A percentile compares a stretch with the other conserved stretches of the same genome.
Conservation (phyloP, 1,139 yeast species). For the Wickerhamomyces sp. region DNA sequence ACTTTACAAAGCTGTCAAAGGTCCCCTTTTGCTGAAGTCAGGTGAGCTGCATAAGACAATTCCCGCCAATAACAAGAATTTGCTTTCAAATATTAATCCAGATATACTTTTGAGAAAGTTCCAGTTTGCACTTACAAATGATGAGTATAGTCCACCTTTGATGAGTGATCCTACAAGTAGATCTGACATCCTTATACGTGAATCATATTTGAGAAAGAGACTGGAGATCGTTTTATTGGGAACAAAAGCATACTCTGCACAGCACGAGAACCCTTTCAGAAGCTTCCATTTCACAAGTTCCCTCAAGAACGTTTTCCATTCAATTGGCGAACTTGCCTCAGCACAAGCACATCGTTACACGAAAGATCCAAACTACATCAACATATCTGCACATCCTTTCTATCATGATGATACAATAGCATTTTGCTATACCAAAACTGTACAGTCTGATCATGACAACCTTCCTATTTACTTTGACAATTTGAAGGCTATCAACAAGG, state of each 20-base stretch:
- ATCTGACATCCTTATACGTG: conserved; percentile 29
- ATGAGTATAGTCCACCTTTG: conserved; percentile 52
- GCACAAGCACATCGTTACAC: conserved; percentile 22
- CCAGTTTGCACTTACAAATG: conserved; percentile 36
- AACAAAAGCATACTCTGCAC: conserved; percentile 25
- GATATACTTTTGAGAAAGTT: conserved; percentile 43
- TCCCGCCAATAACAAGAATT: conserved; percentile 39
- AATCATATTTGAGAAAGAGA: conserved; percentile 44
- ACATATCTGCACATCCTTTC: conserved; percentile 53
- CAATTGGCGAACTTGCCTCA: conserved; percentile 36
- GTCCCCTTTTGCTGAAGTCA: conserved; percentile 46
- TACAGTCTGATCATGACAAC: conserved; percentile 47
- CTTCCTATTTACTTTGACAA: conserved; percentile 68
- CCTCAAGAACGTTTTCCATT: conserved; percentile 33
- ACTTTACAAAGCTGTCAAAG: conserved; percentile 53
- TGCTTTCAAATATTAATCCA: conserved; percentile 54
- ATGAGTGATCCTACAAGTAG: conserved; percentile 30
- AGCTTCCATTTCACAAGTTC: conserved; percentile 35
- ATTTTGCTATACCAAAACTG: conserved; percentile 54
- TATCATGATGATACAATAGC: conserved; percentile 61
- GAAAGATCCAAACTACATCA: conserved; percentile 32
- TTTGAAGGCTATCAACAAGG: conserved; percentile 40
- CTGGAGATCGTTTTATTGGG: conserved; percentile 46
- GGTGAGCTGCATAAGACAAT: conserved; percentile 48
- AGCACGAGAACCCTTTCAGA: conserved; percentile 27